phyloP scores from a whole-genome alignment of 2,329 filamentous ascomycete species.

The Apiospora rasikravindrae region DNA sequence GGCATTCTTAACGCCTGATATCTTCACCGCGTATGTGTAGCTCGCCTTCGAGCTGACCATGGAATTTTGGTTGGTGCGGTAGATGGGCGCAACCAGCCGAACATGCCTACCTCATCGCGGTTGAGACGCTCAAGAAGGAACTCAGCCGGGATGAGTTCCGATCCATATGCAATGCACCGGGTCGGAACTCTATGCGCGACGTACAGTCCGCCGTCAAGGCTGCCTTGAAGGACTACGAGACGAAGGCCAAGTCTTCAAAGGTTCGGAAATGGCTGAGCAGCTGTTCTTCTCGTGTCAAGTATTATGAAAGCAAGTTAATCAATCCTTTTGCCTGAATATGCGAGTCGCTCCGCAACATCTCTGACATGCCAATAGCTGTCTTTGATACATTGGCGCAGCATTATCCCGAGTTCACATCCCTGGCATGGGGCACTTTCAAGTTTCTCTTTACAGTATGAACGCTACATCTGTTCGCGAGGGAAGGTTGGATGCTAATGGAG shows the following conservation, averaged over 20 bases:
- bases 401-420: constrained; percentile 19
- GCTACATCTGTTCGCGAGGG: no score
- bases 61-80: no score
- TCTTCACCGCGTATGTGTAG: no score
- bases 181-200: constrained; percentile 9
- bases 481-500: not conserved
- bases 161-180: not conserved
- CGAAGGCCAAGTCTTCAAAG: not conserved
- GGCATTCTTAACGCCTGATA: no score
- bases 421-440: constrained; percentile 22
- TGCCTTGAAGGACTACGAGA: not conserved
- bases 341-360: no score
- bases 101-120: not conserved
- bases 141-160: not conserved
- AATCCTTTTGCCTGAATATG: not conserved
- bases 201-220: constrained; percentile 10
- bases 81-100: constrained; percentile 16
- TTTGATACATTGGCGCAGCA: constrained; percentile 22
- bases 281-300: constrained; percentile 11
- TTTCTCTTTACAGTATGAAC: constrained; percentile 19
- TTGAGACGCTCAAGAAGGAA: constrained; percentile 14
- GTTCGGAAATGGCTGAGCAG: not conserved
- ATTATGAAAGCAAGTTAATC: constrained; percentile 11
- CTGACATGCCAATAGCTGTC: not conserved
- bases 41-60: not conserved